Evolutionary conservation across 1,284 basidiomycete species (phyloP).

Genomic region (Trichosporon sp.): DNA sequence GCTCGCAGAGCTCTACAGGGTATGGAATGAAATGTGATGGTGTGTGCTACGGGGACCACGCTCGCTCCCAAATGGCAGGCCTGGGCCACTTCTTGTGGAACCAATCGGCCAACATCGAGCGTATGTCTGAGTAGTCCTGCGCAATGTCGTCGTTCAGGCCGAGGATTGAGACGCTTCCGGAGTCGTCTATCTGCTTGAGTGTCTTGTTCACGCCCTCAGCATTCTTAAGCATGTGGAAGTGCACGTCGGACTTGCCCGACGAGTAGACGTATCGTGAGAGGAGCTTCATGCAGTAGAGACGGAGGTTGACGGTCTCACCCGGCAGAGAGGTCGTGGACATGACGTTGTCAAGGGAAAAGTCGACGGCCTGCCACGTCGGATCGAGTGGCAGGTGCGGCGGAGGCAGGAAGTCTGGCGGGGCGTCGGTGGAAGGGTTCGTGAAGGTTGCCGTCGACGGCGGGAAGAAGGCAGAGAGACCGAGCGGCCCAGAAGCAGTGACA

Average conservation of each 20-base stretch:
- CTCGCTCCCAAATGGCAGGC: conserved; percentile 40
- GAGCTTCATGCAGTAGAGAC: conserved; percentile 51
- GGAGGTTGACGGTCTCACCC: conserved; percentile 43
- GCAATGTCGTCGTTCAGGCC: conserved; percentile 48
- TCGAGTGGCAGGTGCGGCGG: conserved; percentile 52
- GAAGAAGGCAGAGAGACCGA: conserved; percentile 54
- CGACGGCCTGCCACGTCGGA: conserved; percentile 48
- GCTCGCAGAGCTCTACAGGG: background rate
- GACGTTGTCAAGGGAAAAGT: conserved; percentile 51
- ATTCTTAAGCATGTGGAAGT: conserved; percentile 43
- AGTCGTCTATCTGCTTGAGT: conserved; percentile 31
- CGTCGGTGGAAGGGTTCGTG: conserved; percentile 12
- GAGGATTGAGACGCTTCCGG: conserved; percentile 30
- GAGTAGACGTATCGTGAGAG: conserved; percentile 53
- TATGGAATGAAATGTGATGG: background rate
- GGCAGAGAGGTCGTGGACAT: conserved; percentile 36
- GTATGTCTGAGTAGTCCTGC: conserved; percentile 31
- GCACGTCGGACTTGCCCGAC: conserved; percentile 27
- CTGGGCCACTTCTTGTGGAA: conserved; percentile 41
- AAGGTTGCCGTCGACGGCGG: conserved; percentile 38
- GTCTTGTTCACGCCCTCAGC: conserved; percentile 28
- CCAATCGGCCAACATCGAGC: conserved; percentile 35
- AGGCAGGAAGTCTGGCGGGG: conserved; percentile 24
- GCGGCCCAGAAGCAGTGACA: conserved; percentile 51
- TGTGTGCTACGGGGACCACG: background rate